Conservation (phyloP, 306 rosid species). For the Sophora flavescens region DNA sequence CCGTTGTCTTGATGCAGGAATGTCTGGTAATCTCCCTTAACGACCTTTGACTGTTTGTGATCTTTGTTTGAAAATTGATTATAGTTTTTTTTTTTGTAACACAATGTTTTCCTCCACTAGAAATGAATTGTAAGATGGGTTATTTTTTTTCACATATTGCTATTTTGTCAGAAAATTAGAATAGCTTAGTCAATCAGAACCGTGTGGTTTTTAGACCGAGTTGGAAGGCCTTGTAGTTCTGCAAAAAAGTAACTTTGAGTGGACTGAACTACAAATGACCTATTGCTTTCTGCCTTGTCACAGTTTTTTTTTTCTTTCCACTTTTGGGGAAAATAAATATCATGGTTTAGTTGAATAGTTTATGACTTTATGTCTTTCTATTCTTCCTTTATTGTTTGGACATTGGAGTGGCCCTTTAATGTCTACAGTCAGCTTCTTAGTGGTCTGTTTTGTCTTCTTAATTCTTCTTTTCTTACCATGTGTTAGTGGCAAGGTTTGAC, state of each 20-base stretch:
- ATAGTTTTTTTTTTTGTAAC: neutral
- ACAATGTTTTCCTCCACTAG: conserved; percentile 11
- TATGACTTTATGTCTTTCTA: conserved; percentile 5
- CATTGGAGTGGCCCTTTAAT: conserved; percentile 6
- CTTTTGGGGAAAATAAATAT: conserved; percentile 11
- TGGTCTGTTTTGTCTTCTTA: conserved; percentile 19
- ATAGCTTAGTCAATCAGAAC: neutral
- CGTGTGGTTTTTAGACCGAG: neutral
- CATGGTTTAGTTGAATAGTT: conserved; percentile 14
- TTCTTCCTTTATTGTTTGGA: conserved; percentile 2
- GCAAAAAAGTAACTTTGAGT: neutral
- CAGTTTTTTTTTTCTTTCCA: neutral
- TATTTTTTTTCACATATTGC: conserved; percentile 13
- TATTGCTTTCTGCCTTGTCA: neutral
- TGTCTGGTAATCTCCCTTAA: conserved; percentile 72
- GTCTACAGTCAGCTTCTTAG: conserved; percentile 22
- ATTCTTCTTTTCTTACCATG: conserved; percentile 37
- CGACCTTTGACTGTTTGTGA: conserved; percentile 22
- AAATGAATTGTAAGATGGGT: neutral
- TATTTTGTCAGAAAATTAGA: neutral
- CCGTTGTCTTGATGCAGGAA: conserved; percentile 81
- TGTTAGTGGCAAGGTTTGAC: conserved; percentile 84
- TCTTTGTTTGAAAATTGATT: conserved; percentile 10
- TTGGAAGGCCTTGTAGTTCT: neutral
- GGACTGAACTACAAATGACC: conserved; percentile 11